Percentiles rank a stretch among this genome's conserved stretches.
These are phyloP conservation scores for Talaromyces proteolyticus DNA, from an alignment of 495 filamentous ascomycete genomes.

Conservation along the genomic window DNA sequence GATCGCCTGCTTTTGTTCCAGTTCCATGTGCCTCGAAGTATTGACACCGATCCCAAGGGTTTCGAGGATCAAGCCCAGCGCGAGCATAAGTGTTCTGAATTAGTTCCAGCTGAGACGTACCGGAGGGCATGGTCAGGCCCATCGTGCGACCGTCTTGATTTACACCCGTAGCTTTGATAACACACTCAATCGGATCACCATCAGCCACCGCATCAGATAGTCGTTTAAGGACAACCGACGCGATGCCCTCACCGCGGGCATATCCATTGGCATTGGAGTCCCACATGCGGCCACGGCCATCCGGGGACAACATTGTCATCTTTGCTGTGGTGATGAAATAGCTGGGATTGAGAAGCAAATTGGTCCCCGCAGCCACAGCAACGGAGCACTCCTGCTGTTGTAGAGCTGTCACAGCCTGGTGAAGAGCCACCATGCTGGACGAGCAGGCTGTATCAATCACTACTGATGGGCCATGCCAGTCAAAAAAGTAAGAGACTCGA, in stretches of 20 bases:
- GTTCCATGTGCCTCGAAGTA: constrained; percentile 32
- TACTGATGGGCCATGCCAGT: constrained; percentile 32
- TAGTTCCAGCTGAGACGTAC: constrained; percentile 13
- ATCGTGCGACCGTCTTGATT: constrained; percentile 17
- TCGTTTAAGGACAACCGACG: constrained; percentile 17
- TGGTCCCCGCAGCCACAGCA: constrained; percentile 8
- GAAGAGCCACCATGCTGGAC: constrained; percentile 29
- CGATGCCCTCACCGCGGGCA: constrained; percentile 24
- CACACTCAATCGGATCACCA: constrained; percentile 17
- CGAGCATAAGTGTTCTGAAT: constrained; percentile 12
- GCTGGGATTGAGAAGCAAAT: constrained; percentile 7
- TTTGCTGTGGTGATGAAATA: background rate
- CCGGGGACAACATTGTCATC: constrained; percentile 5
- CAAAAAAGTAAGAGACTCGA: constrained; percentile 34
- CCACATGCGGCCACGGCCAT: constrained; percentile 14
- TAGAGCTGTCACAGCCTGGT: constrained; percentile 35
- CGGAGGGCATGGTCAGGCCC: constrained; percentile 16
- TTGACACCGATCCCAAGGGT: constrained; percentile 7
- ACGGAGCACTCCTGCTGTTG: constrained; percentile 25
- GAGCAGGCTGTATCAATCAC: constrained; percentile 41
- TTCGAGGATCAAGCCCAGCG: constrained; percentile 10
- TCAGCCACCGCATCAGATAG: constrained; percentile 10
- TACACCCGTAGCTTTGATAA: constrained; percentile 13
- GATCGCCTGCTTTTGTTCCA: constrained; percentile 46
- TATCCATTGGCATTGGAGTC: constrained; percentile 23